Percentiles rank a stretch among this genome's conserved stretches.
These are phyloP conservation scores for Yamadazyma oceani DNA, from an alignment of 1,139 yeast species.

Conservation along the genomic window DNA sequence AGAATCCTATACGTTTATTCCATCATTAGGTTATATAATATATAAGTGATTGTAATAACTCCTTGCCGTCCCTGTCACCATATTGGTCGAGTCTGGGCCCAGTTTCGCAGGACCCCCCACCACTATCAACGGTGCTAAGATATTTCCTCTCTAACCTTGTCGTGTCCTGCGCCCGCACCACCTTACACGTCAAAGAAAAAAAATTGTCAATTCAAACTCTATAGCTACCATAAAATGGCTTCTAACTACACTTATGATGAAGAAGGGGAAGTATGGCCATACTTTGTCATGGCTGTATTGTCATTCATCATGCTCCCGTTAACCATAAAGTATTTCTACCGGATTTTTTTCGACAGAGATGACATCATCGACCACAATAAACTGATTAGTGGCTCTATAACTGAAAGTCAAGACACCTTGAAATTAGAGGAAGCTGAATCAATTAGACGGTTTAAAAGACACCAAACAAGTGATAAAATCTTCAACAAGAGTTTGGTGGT, in stretches of 20 bases:
- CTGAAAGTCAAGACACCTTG: slow-evolving; percentile 27
- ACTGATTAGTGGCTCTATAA: slow-evolving; percentile 34
- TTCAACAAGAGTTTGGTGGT: slow-evolving; percentile 47
- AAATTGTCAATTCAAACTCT: background rate
- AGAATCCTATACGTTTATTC: slow-evolving; percentile 95
- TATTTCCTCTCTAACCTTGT: background rate
- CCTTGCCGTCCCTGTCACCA: too few species aligned
- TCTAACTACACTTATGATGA: slow-evolving; percentile 81
- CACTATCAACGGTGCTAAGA: too few species aligned
- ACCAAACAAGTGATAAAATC: slow-evolving; percentile 37
- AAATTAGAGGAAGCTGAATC: slow-evolving; percentile 35
- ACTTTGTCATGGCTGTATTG: slow-evolving; percentile 75
- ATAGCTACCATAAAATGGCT: background rate
- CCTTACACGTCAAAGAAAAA: slow-evolving; percentile 7
- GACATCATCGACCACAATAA: slow-evolving; percentile 26
- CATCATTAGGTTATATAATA: slow-evolving; percentile 60
- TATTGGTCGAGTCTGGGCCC: too few species aligned
- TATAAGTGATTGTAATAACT: background rate
- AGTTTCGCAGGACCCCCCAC: too few species aligned
- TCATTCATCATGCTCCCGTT: slow-evolving; percentile 64
- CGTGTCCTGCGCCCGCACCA: slow-evolving; percentile 1
- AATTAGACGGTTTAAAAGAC: slow-evolving; percentile 42
- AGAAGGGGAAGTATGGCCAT: slow-evolving; percentile 94
- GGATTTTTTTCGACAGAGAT: slow-evolving; percentile 20
- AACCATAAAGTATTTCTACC: slow-evolving; percentile 49